Evolutionary conservation across 805 yeast species (phyloP), one percentile per base, ranked within the genome.

Genomic region (Sungouiella blattae): DNA sequence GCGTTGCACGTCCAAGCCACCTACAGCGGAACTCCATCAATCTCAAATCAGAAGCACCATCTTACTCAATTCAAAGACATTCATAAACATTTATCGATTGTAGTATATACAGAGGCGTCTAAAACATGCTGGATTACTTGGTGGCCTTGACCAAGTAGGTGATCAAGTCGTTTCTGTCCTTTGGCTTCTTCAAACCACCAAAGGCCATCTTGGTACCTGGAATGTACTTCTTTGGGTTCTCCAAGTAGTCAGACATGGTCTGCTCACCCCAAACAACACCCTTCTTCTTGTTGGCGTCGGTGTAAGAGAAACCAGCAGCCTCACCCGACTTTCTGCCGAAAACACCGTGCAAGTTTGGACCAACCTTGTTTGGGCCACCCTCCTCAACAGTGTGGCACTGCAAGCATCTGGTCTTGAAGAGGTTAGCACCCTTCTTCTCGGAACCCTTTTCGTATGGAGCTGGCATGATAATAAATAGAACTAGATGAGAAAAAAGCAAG

Each of bases 131-230:
- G 11, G 32, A 33, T 60, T 66, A 63, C 50, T 62, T 62, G 54
- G 72, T 66, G 42, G 73, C 72, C 23, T 44, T 39, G 33, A 54
- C 66, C 60, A 91, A 77, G 84, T 87, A 91, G 57, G 98, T 79
- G 60, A 91, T 72, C 68, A 93, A 75, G 69, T 93, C 98, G 75
- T 87, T 86, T 83, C 98, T 87, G 78, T 93, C 98, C 83, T 88
- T 91, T 50, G 88, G 83, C 80, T 93, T 93, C 89, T 93, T 93
- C 72, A 93, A 80, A 76, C 98, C 98, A 75, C 96, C 98, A 60
- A 91, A 93, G 50, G 98, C 98, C 98, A 93, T 93, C 85, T 93
- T 93, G 77, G 98, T 93, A 71, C 98, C 98, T 66, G 98, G 98
- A 56, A 93, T 88, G 78, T 88, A 93, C 77, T 93, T 93, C 94